phyloP scores from a whole-genome alignment of 192 early-diverging fungal genomes.

The Rhizoclosmatium sp. region DNA sequence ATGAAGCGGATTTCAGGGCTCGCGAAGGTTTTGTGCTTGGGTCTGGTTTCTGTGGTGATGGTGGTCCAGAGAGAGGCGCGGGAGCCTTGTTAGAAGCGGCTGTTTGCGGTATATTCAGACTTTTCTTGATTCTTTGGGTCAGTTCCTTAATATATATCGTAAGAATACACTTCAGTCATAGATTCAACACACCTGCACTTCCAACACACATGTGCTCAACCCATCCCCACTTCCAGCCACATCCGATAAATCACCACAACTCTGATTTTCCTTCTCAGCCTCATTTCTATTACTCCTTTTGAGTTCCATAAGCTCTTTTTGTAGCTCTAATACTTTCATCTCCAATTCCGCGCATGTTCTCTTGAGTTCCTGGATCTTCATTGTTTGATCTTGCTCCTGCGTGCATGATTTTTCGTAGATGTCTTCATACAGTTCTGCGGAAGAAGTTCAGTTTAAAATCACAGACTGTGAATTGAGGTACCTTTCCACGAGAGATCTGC shows the following conservation, averaged over 20 bases:
- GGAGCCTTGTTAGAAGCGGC: no score
- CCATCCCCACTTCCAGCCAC: background rate
- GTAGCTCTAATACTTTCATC: constrained; percentile 68
- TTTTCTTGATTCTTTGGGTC: no score
- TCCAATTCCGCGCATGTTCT: constrained; percentile 2
- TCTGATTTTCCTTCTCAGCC: background rate
- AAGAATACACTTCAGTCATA: no score
- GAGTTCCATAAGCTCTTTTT: constrained; percentile 62
- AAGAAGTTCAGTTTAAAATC: background rate
- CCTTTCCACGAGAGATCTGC: background rate
- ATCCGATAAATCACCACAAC: background rate
- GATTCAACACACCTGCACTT: background rate
- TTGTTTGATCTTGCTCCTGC: constrained; percentile 1
- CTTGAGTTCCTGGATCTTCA: background rate
- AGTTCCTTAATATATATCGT: no score
- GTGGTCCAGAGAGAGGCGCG: no score
- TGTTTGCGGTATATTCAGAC: no score
- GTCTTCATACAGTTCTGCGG: constrained; percentile 26
- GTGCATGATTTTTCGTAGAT: constrained; percentile 24
- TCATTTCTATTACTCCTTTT: constrained; percentile 47
- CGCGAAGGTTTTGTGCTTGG: no score
- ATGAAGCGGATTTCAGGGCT: no score
- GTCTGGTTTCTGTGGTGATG: no score
- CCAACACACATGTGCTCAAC: background rate
- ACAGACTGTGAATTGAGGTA: background rate